Conservation (phyloP, 208 protist genomes). For the Crithidia expoeki region DNA sequence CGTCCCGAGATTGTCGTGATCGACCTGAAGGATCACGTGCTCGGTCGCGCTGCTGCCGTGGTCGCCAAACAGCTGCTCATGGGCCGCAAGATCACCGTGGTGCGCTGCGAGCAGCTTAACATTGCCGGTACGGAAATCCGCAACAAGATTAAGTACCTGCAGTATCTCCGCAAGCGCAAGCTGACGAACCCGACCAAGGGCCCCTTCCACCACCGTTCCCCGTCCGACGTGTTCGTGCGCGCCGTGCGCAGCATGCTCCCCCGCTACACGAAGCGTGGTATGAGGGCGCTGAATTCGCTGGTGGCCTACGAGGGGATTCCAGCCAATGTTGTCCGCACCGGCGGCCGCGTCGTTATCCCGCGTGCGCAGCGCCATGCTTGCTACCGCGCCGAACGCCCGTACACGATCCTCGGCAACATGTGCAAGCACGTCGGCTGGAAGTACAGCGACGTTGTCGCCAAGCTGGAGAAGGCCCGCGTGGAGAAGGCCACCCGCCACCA, state of each 20-base stretch:
- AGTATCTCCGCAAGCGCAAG: constrained; percentile 95
- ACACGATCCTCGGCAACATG: constrained; percentile 88
- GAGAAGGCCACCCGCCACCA: constrained; percentile 75
- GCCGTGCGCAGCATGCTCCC: constrained; percentile 98
- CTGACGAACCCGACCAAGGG: constrained; percentile 98
- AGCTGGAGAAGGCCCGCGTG: constrained; percentile 75
- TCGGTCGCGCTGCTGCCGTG: constrained; percentile 97
- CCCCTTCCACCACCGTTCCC: constrained; percentile 98
- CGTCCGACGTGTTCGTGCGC: constrained; percentile 96
- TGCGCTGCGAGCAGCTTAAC: constrained; percentile 97
- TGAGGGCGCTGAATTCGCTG: constrained; percentile 72
- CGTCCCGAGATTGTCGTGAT: constrained; percentile 94
- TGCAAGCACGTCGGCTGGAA: constrained; percentile 91
- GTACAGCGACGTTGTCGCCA: constrained; percentile 83
- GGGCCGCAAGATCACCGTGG: constrained; percentile 97
- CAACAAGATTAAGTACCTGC: constrained; percentile 97
- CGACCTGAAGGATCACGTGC: constrained; percentile 97
- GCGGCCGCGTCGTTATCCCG: constrained; percentile 73
- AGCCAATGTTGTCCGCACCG: constrained; percentile 66
- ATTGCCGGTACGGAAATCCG: constrained; percentile 96
- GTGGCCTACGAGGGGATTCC: constrained; percentile 87
- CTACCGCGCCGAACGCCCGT: constrained; percentile 78
- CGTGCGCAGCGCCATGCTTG: constrained; percentile 76
- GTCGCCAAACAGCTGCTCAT: constrained; percentile 98
- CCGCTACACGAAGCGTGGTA: constrained; percentile 89